These are phyloP conservation scores for Aureobasidium sp. DNA, from an alignment of 2,329 filamentous ascomycete genomes.

Conservation along the genomic window DNA sequence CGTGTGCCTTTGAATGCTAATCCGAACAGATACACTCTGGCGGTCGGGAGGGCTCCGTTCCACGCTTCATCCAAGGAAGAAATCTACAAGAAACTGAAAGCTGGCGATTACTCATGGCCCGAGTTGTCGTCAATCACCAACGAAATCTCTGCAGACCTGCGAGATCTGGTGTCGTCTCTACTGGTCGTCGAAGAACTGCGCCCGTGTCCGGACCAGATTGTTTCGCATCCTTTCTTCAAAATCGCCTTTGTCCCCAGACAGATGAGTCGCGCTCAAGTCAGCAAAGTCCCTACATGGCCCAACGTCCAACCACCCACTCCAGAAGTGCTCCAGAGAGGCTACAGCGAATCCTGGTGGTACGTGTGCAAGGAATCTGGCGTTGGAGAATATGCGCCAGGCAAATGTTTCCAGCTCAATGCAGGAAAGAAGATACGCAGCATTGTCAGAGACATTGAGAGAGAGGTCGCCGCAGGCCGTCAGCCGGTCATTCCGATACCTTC, in stretches of 20 bases:
- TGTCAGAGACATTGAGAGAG: slow-evolving; percentile 43
- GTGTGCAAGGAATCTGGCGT: slow-evolving; percentile 46
- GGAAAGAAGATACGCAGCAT: slow-evolving; percentile 43
- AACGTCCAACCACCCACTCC: slow-evolving; percentile 38
- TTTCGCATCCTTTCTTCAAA: slow-evolving; percentile 73
- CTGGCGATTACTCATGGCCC: slow-evolving; percentile 76
- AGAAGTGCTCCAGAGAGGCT: slow-evolving; percentile 39
- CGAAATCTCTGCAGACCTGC: slow-evolving; percentile 66
- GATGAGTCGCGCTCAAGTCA: slow-evolving; percentile 40
- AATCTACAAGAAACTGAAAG: slow-evolving; percentile 64
- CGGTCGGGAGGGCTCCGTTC: slow-evolving; percentile 92
- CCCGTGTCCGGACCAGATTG: slow-evolving; percentile 69
- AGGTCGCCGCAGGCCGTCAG: slow-evolving; percentile 41
- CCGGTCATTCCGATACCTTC: slow-evolving; percentile 44
- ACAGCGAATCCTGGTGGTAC: slow-evolving; percentile 45
- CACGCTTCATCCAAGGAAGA: slow-evolving; percentile 85
- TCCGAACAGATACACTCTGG: slow-evolving; percentile 65
- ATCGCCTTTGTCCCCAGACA: slow-evolving; percentile 63
- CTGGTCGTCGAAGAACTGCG: slow-evolving; percentile 68
- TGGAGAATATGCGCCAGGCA: slow-evolving; percentile 41
- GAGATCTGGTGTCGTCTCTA: slow-evolving; percentile 70
- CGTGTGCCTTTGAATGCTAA: slow-evolving; percentile 35
- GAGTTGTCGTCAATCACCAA: slow-evolving; percentile 57
- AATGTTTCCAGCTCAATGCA: slow-evolving; percentile 40
- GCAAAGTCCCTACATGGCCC: slow-evolving; percentile 41